A percentile compares a stretch with the other conserved stretches of the same genome.
phyloP scores from a whole-genome alignment of 2,329 filamentous ascomycete species.

The Penicillium sp. region DNA sequence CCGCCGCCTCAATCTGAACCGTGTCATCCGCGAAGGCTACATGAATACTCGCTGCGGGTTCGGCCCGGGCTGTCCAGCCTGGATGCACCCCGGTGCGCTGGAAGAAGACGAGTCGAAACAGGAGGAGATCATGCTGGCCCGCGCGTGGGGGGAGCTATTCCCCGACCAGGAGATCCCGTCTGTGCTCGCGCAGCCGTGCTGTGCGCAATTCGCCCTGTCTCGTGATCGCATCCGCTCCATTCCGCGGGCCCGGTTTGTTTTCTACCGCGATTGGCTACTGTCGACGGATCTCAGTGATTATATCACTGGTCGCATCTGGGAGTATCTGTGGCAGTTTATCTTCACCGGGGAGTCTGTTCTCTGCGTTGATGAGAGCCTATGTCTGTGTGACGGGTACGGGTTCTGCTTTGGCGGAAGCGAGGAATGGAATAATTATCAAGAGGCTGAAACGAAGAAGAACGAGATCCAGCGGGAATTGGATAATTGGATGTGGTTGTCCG shows the following conservation, averaged over 20 bases:
- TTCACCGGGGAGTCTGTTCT: conserved; percentile 53
- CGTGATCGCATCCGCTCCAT: conserved; percentile 57
- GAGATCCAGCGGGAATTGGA: conserved; percentile 12
- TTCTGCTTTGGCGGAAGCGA: conserved; percentile 45
- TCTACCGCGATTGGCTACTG: conserved; percentile 61
- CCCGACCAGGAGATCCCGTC: conserved; percentile 45
- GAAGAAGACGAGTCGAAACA: conserved; percentile 45
- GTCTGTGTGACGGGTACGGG: conserved; percentile 65
- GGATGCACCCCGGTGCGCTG: conserved; percentile 52
- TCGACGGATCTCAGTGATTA: conserved; percentile 57
- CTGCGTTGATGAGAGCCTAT: conserved; percentile 54
- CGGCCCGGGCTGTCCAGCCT: conserved; percentile 59
- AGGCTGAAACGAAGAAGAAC: conserved; percentile 8
- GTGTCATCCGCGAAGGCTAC: conserved; percentile 56
- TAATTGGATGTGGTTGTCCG: conserved; percentile 15
- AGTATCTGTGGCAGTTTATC: conserved; percentile 65
- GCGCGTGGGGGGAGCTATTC: conserved; percentile 51
- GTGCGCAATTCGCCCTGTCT: conserved; percentile 63
- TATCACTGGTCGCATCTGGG: conserved; percentile 60
- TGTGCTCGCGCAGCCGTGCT: conserved; percentile 62
- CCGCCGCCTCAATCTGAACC: conserved; percentile 51
- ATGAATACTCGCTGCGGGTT: conserved; percentile 62
- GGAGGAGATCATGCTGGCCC: conserved; percentile 49
- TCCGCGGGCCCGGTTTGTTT: conserved; percentile 55
- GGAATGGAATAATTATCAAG: conserved; percentile 13